Evolutionary conservation across 129 eudicot genomes (phyloP), one percentile per base, ranked within the genome.

Genomic region (Gnaphalium uliginosum): DNA sequence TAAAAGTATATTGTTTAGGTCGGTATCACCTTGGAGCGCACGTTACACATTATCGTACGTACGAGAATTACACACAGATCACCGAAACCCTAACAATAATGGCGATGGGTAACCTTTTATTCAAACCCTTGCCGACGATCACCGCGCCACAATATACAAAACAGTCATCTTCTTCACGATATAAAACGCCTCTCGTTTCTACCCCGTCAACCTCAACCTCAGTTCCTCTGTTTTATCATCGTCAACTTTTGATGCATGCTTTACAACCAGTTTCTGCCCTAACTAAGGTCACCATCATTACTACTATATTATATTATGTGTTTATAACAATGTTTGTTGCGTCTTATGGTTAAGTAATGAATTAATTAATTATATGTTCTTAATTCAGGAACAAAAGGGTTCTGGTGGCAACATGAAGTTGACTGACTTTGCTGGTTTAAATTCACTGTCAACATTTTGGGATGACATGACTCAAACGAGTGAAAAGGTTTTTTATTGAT

Each of bases 381-480:
- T 43, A 11, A 27, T 62, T 4, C 43, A 73, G 83, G 83, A 66
- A 51, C 82, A 71, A 23, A 62, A 61, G 74, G 79, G 77, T 51
- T 78, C 48, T 78, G 72, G 67, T 71, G 82, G 78, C 22, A 63
- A 33, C 41, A 63, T 33, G 32, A 71, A 72, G 19, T 72, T 67
- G 78, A 37, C 24, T 53, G 78, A 43, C 0, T 43, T 65, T 53
- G 39, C 68, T 15, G 73, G 68, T 1, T 32, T 48, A 3, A 65
- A 30, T 72, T 62, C 41, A 6, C 9, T 30, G 59, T n/a, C 51
- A 43, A 8, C 67, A 0, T 73, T 73, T 65, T 53, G 61, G 25
- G 78, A 79, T 26, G 73, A 65, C 24, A 29, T 24, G 35, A 29
- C 50, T 8, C 73, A 65, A 37, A n/a, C 59, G 1, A 43, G 72